These are phyloP conservation scores for Leccinum incarnatum DNA, from an alignment of 768 basidiomycete species.

Conservation along the genomic window DNA sequence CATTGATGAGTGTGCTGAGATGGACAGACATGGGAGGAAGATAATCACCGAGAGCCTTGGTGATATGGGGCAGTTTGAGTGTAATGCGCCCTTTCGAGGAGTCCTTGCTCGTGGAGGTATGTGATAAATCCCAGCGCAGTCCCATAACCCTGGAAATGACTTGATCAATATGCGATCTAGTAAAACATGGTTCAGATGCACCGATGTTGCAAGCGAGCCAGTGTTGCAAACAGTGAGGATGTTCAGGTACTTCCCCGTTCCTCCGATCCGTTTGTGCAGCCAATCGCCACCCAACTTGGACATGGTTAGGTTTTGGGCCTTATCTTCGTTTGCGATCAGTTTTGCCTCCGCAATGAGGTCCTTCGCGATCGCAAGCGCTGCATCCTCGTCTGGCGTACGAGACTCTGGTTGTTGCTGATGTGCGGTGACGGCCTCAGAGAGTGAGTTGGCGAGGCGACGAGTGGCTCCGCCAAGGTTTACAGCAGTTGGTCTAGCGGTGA, in stretches of 20 bases:
- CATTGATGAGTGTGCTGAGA: background rate
- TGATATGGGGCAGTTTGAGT: conserved; percentile 95
- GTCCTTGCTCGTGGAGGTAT: conserved; percentile 73
- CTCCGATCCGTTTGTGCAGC: conserved; percentile 49
- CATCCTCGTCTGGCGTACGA: conserved; percentile 27
- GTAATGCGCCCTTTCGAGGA: conserved; percentile 81
- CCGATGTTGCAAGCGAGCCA: conserved; percentile 93
- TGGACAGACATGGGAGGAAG: background rate
- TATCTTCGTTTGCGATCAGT: conserved; percentile 81
- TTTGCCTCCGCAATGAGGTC: conserved; percentile 70
- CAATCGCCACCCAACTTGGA: conserved; percentile 82
- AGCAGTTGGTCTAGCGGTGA: conserved; percentile 90
- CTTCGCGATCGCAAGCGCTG: conserved; percentile 46
- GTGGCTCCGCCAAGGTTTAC: conserved; percentile 92
- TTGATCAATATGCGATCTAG: background rate
- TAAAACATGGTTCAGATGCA: conserved; percentile 26
- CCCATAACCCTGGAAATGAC: conserved; percentile 75
- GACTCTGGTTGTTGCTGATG: conserved; percentile 19
- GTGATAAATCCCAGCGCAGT: conserved; percentile 95
- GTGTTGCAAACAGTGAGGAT: conserved; percentile 96
- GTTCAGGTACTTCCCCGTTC: conserved; percentile 54
- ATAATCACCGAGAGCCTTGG: conserved; percentile 73
- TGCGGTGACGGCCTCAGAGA: conserved; percentile 29
- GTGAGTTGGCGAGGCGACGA: conserved; percentile 56
- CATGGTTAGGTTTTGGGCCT: conserved; percentile 84